phyloP scores from a whole-genome alignment of 148 eudicot species.

The Chenopodium suecicum region DNA sequence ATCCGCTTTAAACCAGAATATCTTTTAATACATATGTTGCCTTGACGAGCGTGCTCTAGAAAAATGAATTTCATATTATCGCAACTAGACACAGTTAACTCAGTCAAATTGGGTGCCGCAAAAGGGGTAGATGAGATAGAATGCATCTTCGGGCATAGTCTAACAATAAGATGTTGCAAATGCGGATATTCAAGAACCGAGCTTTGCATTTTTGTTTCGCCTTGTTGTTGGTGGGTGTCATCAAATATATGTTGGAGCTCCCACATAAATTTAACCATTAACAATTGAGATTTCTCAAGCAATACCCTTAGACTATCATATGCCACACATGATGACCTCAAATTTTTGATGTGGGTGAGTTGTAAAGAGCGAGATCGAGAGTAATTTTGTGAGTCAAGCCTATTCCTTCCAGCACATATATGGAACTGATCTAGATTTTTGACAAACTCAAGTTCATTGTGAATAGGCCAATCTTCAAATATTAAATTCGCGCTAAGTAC shows the following conservation, averaged over 20 bases:
- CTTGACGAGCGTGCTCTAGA: background rate
- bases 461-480: background rate
- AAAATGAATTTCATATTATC: background rate
- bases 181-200: no score
- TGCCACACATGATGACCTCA: no score
- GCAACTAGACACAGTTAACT: background rate
- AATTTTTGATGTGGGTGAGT: no score
- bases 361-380: no score
- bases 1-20: no score
- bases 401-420: background rate
- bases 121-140: no score
- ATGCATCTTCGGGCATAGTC: background rate
- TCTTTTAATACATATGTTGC: no score
- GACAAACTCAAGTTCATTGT: background rate
- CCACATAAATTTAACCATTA: background rate
- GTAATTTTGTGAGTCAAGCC: no score
- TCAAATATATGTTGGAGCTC: background rate
- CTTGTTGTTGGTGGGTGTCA: no score
- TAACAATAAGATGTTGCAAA: no score
- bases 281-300: background rate
- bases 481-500: background rate
- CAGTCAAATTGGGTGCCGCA: background rate
- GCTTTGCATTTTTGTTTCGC: no score
- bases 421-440: constrained; percentile 1
- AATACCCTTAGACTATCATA: background rate